These are phyloP conservation scores for Nakaseomyces uthaithaninus DNA, from an alignment of 1,139 yeast species.

Conservation along the genomic window DNA sequence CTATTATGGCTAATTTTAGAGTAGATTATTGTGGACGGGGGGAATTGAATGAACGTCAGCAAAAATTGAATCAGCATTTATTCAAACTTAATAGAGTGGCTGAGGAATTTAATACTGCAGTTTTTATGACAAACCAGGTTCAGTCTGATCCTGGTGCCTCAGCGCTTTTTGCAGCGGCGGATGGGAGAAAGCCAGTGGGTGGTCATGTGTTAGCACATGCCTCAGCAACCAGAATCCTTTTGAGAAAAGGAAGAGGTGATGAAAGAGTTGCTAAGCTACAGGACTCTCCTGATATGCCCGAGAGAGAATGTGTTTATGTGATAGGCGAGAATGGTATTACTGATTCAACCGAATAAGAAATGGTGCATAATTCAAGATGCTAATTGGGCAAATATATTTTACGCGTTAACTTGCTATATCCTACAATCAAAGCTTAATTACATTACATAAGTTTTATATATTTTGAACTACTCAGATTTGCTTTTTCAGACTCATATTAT, in stretches of 20 bases:
- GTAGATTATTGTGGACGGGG: conserved; percentile 57
- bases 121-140: conserved; percentile 54
- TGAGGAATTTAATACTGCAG: conserved; percentile 53
- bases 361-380: not conserved
- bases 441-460: too few relatives aligned
- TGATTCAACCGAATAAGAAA: conserved; percentile 35
- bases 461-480: too few relatives aligned
- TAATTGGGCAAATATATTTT: not conserved
- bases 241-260: conserved; percentile 57
- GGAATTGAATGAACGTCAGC: conserved; percentile 53
- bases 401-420: too few relatives aligned
- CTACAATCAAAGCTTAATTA: too few relatives aligned
- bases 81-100: conserved; percentile 45
- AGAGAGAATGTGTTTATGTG: conserved; percentile 46
- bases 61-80: conserved; percentile 50
- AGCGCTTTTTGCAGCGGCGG: conserved; percentile 54
- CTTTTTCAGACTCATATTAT: too few relatives aligned
- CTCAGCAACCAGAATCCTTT: conserved; percentile 50
- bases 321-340: conserved; percentile 47
- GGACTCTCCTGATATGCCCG: conserved; percentile 59
- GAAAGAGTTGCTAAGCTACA: conserved; percentile 57
- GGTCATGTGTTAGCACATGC: conserved; percentile 61
- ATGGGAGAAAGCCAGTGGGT: conserved; percentile 59
- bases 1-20: conserved; percentile 55
- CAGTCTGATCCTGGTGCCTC: conserved; percentile 67